Evolutionary conservation across 1,139 yeast genomes (phyloP).

Genomic region (Zygoascus hellenicus): DNA sequence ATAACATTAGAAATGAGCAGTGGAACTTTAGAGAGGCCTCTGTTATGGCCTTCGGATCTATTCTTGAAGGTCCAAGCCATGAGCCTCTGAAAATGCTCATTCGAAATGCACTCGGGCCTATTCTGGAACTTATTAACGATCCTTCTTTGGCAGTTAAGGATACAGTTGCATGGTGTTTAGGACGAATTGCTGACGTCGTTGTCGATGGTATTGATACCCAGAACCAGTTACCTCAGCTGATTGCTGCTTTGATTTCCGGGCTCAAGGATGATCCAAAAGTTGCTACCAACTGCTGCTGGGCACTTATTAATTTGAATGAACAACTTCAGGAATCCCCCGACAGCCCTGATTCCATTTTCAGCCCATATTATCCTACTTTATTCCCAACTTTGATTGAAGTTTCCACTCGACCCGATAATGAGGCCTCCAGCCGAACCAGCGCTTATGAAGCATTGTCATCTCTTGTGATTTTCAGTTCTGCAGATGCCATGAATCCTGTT

Average conservation of each 20-base stretch:
- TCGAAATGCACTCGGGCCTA: slow-evolving; percentile 75
- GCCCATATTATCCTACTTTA: slow-evolving; percentile 63
- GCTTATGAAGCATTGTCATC: slow-evolving; percentile 91
- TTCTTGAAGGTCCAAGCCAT: slow-evolving; percentile 88
- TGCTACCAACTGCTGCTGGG: slow-evolving; percentile 95
- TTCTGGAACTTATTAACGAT: slow-evolving; percentile 67
- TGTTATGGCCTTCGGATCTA: slow-evolving; percentile 98
- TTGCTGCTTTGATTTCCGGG: slow-evolving; percentile 70
- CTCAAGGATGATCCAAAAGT: slow-evolving; percentile 87
- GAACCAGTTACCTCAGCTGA: slow-evolving; percentile 58
- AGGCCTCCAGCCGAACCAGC: slow-evolving; percentile 84
- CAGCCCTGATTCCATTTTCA: slow-evolving; percentile 53
- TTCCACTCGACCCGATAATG: slow-evolving; percentile 71
- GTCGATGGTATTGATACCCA: slow-evolving; percentile 68
- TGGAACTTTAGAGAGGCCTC: slow-evolving; percentile 97
- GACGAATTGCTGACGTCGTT: slow-evolving; percentile 87
- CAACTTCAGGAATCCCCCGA: slow-evolving; percentile 64
- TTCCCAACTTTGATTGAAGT: slow-evolving; percentile 67
- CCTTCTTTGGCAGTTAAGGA: slow-evolving; percentile 81
- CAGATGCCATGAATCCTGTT: slow-evolving; percentile 62
- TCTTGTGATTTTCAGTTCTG: slow-evolving; percentile 68
- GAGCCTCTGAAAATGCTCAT: slow-evolving; percentile 62
- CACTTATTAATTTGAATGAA: slow-evolving; percentile 84
- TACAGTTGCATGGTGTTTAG: slow-evolving; percentile 97
- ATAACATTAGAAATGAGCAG: slow-evolving; percentile 51